Conservation (phyloP, 768 basidiomycete species). For the Podaxis pistillaris region DNA sequence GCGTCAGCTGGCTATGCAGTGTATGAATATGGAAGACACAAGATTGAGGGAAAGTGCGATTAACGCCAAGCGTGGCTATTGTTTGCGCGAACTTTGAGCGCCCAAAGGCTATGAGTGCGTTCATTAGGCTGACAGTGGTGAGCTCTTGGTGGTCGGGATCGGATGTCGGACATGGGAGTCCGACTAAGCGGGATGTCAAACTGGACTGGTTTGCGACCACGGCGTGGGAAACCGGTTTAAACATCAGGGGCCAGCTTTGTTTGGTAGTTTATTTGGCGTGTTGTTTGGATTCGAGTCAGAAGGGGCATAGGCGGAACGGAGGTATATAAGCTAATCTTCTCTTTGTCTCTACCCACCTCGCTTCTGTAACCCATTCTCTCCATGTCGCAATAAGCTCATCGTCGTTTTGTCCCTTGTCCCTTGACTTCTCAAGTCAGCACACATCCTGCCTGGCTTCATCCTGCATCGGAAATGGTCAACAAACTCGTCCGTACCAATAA, state of each 20-base stretch:
- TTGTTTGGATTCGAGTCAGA: conserved; percentile 21
- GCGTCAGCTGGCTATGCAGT: conserved; percentile 7
- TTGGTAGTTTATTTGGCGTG: conserved; percentile 16
- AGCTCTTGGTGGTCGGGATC: not conserved
- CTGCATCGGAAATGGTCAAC: conserved; percentile 69
- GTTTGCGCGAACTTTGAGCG: not conserved
- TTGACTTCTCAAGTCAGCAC: conserved; percentile 22
- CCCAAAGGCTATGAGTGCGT: not conserved
- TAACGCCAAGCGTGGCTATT: not conserved
- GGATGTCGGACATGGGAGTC: conserved; percentile 8
- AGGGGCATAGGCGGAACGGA: conserved; percentile 7
- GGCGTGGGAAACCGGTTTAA: conserved; percentile 7
- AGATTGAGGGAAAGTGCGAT: not conserved
- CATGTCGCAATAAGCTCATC: conserved; percentile 19
- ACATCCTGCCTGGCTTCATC: conserved; percentile 38
- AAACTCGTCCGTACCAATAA: conserved; percentile 77
- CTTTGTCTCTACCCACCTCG: conserved; percentile 20
- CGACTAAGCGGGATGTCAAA: not conserved
- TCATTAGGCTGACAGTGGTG: not conserved
- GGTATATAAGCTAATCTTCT: conserved; percentile 25
- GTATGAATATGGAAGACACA: conserved; percentile 10
- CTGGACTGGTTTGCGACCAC: conserved; percentile 13
- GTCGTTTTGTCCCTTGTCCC: conserved; percentile 22
- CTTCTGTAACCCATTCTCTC: conserved; percentile 19
- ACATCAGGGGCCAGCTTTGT: conserved; percentile 17